phyloP scores from a whole-genome alignment of 225 moss, liverwort and hornwort species.

The Thuidium tamariscinum region DNA sequence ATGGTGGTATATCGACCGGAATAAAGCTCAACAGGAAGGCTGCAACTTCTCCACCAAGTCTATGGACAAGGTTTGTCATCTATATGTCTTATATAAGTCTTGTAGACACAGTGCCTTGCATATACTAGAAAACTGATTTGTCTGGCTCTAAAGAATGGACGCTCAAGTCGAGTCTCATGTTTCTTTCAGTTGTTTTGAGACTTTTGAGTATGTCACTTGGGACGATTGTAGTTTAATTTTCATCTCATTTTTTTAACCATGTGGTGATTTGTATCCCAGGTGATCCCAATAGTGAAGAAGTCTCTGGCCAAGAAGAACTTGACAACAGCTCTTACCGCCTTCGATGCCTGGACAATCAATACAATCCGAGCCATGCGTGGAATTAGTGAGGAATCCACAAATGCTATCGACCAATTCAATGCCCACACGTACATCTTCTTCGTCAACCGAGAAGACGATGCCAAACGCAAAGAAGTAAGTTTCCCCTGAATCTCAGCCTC shows the following conservation, averaged over 20 bases:
- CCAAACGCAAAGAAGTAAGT: slow-evolving; percentile 70
- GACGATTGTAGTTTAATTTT: not conserved
- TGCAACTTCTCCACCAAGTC: slow-evolving; percentile 78
- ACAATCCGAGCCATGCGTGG: slow-evolving; percentile 59
- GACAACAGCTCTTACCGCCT: slow-evolving; percentile 53
- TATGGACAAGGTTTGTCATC: slow-evolving; percentile 54
- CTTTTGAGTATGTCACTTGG: no score
- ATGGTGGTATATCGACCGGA: slow-evolving; percentile 86
- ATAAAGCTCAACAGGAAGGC: slow-evolving; percentile 88
- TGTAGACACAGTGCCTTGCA: not conserved
- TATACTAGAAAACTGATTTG: not conserved
- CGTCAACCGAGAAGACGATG: slow-evolving; percentile 81
- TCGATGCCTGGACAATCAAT: slow-evolving; percentile 87
- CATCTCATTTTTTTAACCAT: not conserved
- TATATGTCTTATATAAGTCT: not conserved
- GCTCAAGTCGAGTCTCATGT: not conserved
- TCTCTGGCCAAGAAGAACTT: slow-evolving; percentile 43
- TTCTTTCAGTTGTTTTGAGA: not conserved
- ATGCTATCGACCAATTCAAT: slow-evolving; percentile 68
- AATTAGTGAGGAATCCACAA: slow-evolving; percentile 46
- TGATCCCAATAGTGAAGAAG: slow-evolving; percentile 56
- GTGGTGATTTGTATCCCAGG: slow-evolving; percentile 16
- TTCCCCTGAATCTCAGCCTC: not conserved
- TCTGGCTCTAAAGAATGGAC: not conserved
- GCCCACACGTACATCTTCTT: slow-evolving; percentile 73